Evolutionary conservation across 2,329 filamentous ascomycete species (phyloP).

Genomic region (Microsporum ferrugineum): DNA sequence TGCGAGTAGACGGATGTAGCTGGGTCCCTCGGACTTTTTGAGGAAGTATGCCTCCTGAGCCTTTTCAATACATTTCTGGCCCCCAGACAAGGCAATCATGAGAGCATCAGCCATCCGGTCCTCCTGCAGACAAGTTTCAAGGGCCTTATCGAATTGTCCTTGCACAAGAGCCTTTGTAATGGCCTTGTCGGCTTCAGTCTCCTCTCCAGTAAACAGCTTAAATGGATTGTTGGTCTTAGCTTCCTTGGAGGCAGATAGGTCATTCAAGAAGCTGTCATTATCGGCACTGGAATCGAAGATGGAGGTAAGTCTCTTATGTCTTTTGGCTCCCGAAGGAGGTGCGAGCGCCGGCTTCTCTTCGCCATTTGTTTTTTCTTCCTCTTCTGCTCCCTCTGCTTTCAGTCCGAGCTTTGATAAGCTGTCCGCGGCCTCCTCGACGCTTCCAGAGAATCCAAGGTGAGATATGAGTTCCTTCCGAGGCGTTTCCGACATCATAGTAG

Average conservation of each 20-base stretch:
- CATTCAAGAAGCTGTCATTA: constrained; percentile 75
- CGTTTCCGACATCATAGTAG: constrained; percentile 73
- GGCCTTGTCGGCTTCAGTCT: constrained; percentile 69
- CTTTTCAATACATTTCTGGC: constrained; percentile 85
- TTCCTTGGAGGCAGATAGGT: constrained; percentile 75
- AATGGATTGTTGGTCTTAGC: constrained; percentile 92
- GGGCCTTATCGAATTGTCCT: constrained; percentile 79
- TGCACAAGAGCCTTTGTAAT: constrained; percentile 83
- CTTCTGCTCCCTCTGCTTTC: constrained; percentile 35
- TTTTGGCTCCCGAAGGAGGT: constrained; percentile 35
- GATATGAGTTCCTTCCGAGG: constrained; percentile 78
- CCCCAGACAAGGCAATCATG: constrained; percentile 93
- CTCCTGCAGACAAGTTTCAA: constrained; percentile 78
- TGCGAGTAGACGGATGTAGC: constrained; percentile 79
- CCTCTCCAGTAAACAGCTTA: constrained; percentile 72
- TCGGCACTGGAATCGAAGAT: constrained; percentile 68
- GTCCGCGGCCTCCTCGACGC: constrained; percentile 41
- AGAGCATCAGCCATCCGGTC: constrained; percentile 91
- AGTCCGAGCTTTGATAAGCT: constrained; percentile 33
- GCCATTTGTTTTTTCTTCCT: constrained; percentile 20
- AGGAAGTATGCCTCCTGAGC: constrained; percentile 85
- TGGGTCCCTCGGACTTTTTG: constrained; percentile 68
- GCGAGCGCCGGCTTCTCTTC: constrained; percentile 25
- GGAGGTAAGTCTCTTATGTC: constrained; percentile 55
- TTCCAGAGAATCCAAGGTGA: constrained; percentile 72